Conservation (phyloP, 2,329 filamentous ascomycete genomes). For the Calonectria naviculata region DNA sequence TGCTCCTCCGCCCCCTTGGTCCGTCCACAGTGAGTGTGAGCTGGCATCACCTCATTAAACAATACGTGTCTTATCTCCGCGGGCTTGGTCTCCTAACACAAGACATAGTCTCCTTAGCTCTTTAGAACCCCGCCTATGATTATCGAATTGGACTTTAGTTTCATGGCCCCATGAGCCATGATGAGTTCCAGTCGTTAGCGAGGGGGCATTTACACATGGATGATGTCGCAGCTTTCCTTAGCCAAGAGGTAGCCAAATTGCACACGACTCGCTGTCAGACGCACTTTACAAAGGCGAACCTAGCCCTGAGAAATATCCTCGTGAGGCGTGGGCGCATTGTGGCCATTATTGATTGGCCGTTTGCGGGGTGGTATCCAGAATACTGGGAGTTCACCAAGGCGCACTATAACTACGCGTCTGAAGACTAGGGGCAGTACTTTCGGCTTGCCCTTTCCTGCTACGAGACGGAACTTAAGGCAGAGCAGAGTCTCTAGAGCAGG, state of each 20-base stretch:
- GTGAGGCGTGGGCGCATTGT: constrained; percentile 37
- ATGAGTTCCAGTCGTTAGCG: constrained; percentile 39
- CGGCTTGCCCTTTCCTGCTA: constrained; percentile 34
- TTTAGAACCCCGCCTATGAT: constrained; percentile 40
- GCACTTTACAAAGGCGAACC: too few species aligned
- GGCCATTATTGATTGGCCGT: constrained; percentile 46
- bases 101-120: constrained; percentile 37
- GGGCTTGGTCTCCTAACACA: constrained; percentile 35
- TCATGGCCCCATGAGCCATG: constrained; percentile 38
- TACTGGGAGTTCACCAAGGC: constrained; percentile 47
- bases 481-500: constrained; percentile 34
- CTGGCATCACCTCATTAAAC: constrained; percentile 41
- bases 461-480: constrained; percentile 37
- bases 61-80: constrained; percentile 36
- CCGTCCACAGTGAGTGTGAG: constrained; percentile 35
- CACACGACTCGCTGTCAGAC: constrained; percentile 37
- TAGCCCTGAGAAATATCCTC: constrained; percentile 43
- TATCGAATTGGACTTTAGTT: constrained; percentile 38
- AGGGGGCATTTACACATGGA: constrained; percentile 37
- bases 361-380: constrained; percentile 49
- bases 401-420: constrained; percentile 34
- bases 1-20: constrained; percentile 33
- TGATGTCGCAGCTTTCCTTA: constrained; percentile 33
- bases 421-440: constrained; percentile 36
- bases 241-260: constrained; percentile 35